Evolutionary conservation across 306 rosid genomes (phyloP), one percentile per base, ranked within the genome.

Genomic region (Chamaecrista fasciculata): DNA sequence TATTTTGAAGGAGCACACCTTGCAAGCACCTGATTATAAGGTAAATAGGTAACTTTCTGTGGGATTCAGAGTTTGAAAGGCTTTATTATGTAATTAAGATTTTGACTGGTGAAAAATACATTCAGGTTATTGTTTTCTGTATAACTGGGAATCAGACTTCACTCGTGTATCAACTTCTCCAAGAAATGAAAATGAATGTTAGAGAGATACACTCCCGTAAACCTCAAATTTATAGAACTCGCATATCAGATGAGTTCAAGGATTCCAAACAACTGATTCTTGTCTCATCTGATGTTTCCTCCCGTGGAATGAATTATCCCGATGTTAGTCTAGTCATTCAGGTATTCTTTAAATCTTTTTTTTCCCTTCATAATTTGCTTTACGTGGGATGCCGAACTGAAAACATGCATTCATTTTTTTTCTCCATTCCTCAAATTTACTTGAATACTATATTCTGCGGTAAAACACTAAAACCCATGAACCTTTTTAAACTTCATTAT

Each of bases 281-380:
- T 60, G 91, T 90, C 66, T 86, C 97, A 16, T 90, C 97, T 61
- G 98, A 90, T 74, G 98, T 94, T 72, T 88, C 97, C 25, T 79
- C 98, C 3, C 92, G 91, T 12, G 98, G 98, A 76, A 86, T 94
- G 89, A 85, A 88, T 79, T 90, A 94, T 72, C 98, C 98, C 40
- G 97, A 90, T 79, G 98, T 90, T 67, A 86, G 96, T n/a, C 81
- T 94, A 84, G 95, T 94, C 76, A 78, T 88, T 66, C 96, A 94
- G 95, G 97, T 94, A 79, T 59, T 16, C 57, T 37, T 37, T 67
- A 46, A 53, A 71, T 24, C 40, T 40, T 71, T 59, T 64, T 5
- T 51, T 60, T 57, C 11, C 62, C 46, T 42, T 39, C 50, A n/a
- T 46, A 11, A 24, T 53, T 51, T 47, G 48, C 15, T 58, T 43